Evolutionary conservation across 2,329 filamentous ascomycete genomes (phyloP).

Genomic region (Aspergillus tubingensis): DNA sequence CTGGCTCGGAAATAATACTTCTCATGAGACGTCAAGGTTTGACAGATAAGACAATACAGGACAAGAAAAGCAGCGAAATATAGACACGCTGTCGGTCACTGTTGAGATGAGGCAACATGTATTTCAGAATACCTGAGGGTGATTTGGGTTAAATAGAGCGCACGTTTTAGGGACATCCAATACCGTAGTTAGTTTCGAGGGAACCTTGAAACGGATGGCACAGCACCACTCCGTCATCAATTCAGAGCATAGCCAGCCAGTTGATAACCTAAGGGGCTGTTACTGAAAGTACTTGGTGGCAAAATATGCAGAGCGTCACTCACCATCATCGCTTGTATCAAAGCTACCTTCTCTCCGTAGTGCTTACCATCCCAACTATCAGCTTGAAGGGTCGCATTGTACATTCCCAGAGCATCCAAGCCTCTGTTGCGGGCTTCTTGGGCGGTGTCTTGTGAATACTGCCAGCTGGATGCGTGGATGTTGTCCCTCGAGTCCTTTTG

Average conservation of each 20-base stretch:
- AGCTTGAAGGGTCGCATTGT: constrained; percentile 47
- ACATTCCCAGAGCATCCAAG: constrained; percentile 47
- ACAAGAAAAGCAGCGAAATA: not conserved
- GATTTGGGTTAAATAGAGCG: not conserved
- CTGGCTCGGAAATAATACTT: not conserved
- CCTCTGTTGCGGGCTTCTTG: constrained; percentile 36
- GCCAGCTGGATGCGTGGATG: constrained; percentile 40
- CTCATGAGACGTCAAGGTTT: not conserved
- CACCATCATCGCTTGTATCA: constrained; percentile 50
- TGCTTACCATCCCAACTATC: constrained; percentile 40
- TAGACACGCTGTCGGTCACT: not conserved
- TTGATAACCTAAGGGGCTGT: constrained; percentile 23
- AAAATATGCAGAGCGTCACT: constrained; percentile 12
- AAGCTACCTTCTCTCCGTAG: constrained; percentile 43
- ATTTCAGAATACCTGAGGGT: not conserved
- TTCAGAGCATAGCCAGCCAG: constrained; percentile 24
- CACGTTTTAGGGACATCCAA: not conserved
- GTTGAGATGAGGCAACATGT: not conserved
- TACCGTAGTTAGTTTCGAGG: not conserved
- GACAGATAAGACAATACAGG: not conserved
- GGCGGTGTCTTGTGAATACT: constrained; percentile 40
- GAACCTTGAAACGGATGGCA: not conserved
- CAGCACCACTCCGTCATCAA: too few relatives aligned
- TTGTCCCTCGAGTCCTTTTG: constrained; percentile 33
- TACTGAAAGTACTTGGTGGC: constrained; percentile 7